These are phyloP conservation scores for Mucor indicus DNA, from an alignment of 371 early-diverging fungal species.

Conservation along the genomic window DNA sequence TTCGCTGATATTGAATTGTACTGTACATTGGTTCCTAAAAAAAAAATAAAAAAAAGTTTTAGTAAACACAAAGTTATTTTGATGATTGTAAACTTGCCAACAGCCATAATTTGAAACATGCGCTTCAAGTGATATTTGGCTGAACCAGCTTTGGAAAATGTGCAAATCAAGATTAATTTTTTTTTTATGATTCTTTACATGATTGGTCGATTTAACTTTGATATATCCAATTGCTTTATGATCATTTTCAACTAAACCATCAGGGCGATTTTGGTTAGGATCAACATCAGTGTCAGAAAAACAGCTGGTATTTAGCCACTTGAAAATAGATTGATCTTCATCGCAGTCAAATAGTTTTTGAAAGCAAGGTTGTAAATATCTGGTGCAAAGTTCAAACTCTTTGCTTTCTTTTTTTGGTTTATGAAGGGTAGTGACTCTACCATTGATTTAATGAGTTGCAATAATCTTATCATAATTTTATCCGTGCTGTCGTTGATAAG, in stretches of 20 bases:
- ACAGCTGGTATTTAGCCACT: slow-evolving; percentile 3
- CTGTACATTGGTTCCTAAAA: slow-evolving; percentile 6
- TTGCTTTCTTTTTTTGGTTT: slow-evolving; percentile 9
- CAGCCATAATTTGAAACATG: slow-evolving; percentile 11
- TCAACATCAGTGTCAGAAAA: slow-evolving; percentile 7
- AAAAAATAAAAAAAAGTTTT: slow-evolving; percentile 1
- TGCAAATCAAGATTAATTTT: slow-evolving; percentile 13
- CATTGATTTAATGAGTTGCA: slow-evolving; percentile 9
- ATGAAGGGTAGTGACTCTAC: slow-evolving; percentile 5
- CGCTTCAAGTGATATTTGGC: slow-evolving; percentile 8
- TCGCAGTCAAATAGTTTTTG: slow-evolving; percentile 10
- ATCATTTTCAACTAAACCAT: slow-evolving; percentile 10
- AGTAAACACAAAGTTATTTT: slow-evolving; percentile 1
- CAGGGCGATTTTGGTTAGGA: slow-evolving; percentile 12
- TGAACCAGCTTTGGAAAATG: slow-evolving; percentile 9
- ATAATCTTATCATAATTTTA: slow-evolving; percentile 1
- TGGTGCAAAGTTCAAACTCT: slow-evolving; percentile 10
- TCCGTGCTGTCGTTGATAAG: slow-evolving; percentile 5
- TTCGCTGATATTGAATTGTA: slow-evolving; percentile 10
- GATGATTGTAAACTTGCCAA: slow-evolving; percentile 5
- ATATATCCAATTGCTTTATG: slow-evolving; percentile 9
- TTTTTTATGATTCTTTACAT: slow-evolving; percentile 10
- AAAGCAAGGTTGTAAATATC: slow-evolving; percentile 7
- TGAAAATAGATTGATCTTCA: slow-evolving; percentile 6
- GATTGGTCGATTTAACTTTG: slow-evolving; percentile 7